phyloP scores from a whole-genome alignment of 225 moss, liverwort and hornwort species.

The Polytrichum formosum region DNA sequence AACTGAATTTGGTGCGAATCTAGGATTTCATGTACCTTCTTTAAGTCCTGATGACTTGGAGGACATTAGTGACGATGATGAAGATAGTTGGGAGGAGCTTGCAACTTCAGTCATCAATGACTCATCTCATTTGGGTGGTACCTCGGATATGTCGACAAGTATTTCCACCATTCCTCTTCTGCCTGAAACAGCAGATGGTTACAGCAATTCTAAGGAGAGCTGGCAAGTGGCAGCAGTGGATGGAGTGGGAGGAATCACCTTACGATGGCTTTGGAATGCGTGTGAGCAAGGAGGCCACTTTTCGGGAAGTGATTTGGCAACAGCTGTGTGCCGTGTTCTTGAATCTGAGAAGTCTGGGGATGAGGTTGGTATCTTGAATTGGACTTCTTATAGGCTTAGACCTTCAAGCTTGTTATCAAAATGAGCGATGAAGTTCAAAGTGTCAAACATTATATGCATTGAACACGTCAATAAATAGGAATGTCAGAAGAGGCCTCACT shows the following conservation, averaged over 20 bases:
- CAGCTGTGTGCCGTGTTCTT: slow-evolving; percentile 83
- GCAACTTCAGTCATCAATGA: slow-evolving; percentile 16
- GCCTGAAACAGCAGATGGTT: slow-evolving; percentile 19
- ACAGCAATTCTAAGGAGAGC: slow-evolving; percentile 37
- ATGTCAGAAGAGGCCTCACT: no score
- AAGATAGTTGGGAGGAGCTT: slow-evolving; percentile 54
- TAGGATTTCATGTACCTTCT: slow-evolving; percentile 70
- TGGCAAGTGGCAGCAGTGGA: slow-evolving; percentile 30
- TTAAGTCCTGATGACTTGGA: slow-evolving; percentile 37
- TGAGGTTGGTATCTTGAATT: slow-evolving; percentile 53
- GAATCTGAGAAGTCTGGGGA: slow-evolving; percentile 85
- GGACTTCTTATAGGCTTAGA: not conserved
- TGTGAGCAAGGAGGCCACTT: slow-evolving; percentile 82
- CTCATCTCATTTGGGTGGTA: not conserved
- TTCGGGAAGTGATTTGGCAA: slow-evolving; percentile 88
- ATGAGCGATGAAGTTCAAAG: no score
- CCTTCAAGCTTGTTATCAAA: no score
- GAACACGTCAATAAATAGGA: no score
- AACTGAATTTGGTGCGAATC: slow-evolving; percentile 72
- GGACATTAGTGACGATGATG: slow-evolving; percentile 43
- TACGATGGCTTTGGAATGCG: slow-evolving; percentile 80
- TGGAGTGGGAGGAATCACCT: slow-evolving; percentile 53
- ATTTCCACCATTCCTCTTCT: slow-evolving; percentile 19
- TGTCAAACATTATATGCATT: no score
- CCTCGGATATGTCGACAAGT: slow-evolving; percentile 16